Evolutionary conservation across 2,329 filamentous ascomycete genomes (phyloP).

Genomic region (Lachnellula arida): DNA sequence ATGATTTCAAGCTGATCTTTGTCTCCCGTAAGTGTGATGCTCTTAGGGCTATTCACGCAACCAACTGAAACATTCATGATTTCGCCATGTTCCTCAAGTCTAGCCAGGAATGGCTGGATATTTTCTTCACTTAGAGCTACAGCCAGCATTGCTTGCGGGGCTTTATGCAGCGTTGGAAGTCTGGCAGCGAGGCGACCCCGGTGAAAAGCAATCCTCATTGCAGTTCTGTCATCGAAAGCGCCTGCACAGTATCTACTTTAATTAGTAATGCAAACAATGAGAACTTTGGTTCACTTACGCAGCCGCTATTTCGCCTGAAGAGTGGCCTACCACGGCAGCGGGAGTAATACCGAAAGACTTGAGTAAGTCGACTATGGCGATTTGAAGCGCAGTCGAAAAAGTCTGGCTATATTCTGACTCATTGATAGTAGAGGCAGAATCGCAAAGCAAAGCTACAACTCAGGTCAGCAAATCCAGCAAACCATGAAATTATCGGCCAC

Average conservation of each 20-base stretch:
- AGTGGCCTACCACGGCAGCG: constrained; percentile 25
- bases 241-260: constrained; percentile 22
- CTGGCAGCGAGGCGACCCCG: constrained; percentile 11
- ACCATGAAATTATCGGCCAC: too few relatives aligned
- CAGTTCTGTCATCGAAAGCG: constrained; percentile 12
- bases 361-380: constrained; percentile 23
- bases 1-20: constrained; percentile 1
- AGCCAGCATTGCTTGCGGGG: constrained; percentile 48
- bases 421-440: background rate
- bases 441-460: background rate
- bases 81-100: constrained; percentile 14
- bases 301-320: constrained; percentile 33
- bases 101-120: background rate
- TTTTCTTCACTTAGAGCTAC: constrained; percentile 34
- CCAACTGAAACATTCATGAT: constrained; percentile 27
- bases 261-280: background rate
- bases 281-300: constrained; percentile 14
- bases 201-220: constrained; percentile 10
- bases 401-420: constrained; percentile 9
- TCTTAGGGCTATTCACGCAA: constrained; percentile 28
- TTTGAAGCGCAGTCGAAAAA: constrained; percentile 21
- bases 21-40: constrained; percentile 20
- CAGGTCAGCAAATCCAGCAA: background rate
- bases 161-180: constrained; percentile 4
- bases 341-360: constrained; percentile 13